Base-by-base conservation (phyloP, 2,329 filamentous ascomycete species). In the Alternaria sp. region DNA sequence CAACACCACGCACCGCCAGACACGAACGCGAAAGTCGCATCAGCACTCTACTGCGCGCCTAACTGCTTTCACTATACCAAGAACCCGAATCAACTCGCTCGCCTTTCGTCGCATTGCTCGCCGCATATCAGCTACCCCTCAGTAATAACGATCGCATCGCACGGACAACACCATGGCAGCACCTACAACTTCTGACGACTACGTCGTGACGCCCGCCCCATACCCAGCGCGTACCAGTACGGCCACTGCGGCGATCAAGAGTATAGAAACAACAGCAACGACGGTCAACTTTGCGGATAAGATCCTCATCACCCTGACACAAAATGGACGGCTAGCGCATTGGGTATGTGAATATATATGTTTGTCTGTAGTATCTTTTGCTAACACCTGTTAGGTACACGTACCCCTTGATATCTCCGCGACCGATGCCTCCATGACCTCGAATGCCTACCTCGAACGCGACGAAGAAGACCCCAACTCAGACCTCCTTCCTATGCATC, bases 261-360 rank as follows among this genome's bases (percentile, higher is more conserved):
- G 88, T 28, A 79, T 90, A 21, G 79, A 85, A 36, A 98, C 96
- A 1, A 89, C 93, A 68, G 90, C 92, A 32, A 89, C 88, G 43
- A 86, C 86, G 11, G 84, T 93, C 57, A 88, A 86, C 72, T 98
- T 98, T 81, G 86, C 90, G 9, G 96, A 98, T 86, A 97, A 93
- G 81, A 93, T 99, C 72, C 82, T 99, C 72, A 84, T 99, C 66
- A 97, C 93, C 1, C 86, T 98, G 63, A 92, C 92, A 0, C 96
- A 98, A 81, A 88, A 90, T 65, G 95, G 94, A 7, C 88, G 90
- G 62, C 82, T 98, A 50, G 91, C 92, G 19, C 96, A 98, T 85
- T 99, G 96, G 96, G 93, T 97, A 84, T 57, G 83, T 21, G 1
- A 15, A 23, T 40, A 77, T 17, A 5, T 28, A 4, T 28, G 10